Evolutionary conservation across 805 yeast genomes (phyloP).

Genomic region (Candida sphagnicola): DNA sequence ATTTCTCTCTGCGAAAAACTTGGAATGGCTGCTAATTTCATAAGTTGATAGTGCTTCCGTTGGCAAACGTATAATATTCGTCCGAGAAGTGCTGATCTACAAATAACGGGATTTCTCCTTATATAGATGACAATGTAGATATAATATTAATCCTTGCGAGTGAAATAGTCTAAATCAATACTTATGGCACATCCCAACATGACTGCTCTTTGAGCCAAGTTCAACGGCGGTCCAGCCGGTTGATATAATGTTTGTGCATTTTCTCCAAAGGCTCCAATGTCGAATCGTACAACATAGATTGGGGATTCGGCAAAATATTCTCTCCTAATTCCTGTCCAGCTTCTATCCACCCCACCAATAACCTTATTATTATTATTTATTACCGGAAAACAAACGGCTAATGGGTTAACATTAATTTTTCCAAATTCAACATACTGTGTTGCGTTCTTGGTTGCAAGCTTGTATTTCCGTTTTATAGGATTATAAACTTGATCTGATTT

Average conservation of each 20-base stretch:
- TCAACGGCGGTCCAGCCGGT: conserved; percentile 43
- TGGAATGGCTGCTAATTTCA: too few species aligned
- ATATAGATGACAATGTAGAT: not conserved
- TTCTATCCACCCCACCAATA: conserved; percentile 78
- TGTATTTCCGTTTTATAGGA: conserved; percentile 85
- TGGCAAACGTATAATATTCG: too few species aligned
- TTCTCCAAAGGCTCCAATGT: conserved; percentile 54
- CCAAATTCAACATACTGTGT: conserved; percentile 74
- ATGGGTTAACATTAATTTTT: conserved; percentile 76
- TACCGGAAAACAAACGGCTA: conserved; percentile 84
- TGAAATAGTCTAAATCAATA: conserved; percentile 90
- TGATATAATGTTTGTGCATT: conserved; percentile 56
- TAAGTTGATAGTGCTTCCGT: too few species aligned
- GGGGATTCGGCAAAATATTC: conserved; percentile 95
- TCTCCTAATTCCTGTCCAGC: conserved; percentile 93
- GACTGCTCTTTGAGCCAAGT: conserved; percentile 80
- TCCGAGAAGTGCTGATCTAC: too few species aligned
- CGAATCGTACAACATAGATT: conserved; percentile 82
- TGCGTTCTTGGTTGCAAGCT: conserved; percentile 54
- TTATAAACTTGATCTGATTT: conserved; percentile 94
- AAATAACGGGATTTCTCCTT: too few species aligned
- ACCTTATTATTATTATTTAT: conserved; percentile 52
- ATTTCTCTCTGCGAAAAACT: too few species aligned
- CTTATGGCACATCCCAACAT: conserved; percentile 85
- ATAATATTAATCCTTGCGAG: not conserved